These are phyloP conservation scores for Didymella lethalis DNA, from an alignment of 2,329 filamentous ascomycete genomes.

Conservation along the genomic window DNA sequence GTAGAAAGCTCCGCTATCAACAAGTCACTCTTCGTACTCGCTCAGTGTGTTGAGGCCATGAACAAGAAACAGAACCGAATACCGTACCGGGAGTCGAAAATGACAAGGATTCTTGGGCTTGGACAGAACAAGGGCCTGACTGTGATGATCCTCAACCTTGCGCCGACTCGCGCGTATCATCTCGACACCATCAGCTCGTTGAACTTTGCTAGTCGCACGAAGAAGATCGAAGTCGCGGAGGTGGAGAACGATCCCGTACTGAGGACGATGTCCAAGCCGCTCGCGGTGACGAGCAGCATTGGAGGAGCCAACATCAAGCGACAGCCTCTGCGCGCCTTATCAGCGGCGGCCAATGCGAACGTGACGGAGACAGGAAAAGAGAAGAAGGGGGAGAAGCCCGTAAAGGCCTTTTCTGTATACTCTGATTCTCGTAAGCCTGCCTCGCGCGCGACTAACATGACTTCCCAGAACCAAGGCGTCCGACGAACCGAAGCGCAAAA, in stretches of 20 bases:
- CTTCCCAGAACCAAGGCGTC: conserved; percentile 45
- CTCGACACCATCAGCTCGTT: conserved; percentile 91
- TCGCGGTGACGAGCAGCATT: conserved; percentile 46
- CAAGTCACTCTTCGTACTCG: conserved; percentile 93
- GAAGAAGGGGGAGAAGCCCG: conserved; percentile 70
- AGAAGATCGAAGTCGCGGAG: conserved; percentile 94
- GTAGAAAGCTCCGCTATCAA: conserved; percentile 98
- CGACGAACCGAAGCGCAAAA: conserved; percentile 54
- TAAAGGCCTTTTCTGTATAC: conserved; percentile 87
- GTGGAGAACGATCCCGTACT: conserved; percentile 95
- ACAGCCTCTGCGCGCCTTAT: conserved; percentile 80
- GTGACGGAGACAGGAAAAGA: conserved; percentile 62
- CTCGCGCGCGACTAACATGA: conserved; percentile 39
- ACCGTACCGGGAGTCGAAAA: conserved; percentile 94
- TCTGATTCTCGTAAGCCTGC: conserved; percentile 64
- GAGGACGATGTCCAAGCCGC: conserved; percentile 52
- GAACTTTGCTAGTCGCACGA: conserved; percentile 93
- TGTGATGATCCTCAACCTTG: conserved; percentile 94
- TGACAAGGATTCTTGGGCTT: conserved; percentile 91
- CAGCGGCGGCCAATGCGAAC: conserved; percentile 77
- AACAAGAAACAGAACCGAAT: conserved; percentile 77
- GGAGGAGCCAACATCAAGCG: conserved; percentile 59
- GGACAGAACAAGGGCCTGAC: conserved; percentile 96
- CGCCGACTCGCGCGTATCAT: conserved; percentile 90
- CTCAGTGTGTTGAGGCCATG: conserved; percentile 95